Evolutionary conservation across 139 green algal species (phyloP).

Genomic region (Pleodorina starrii): DNA sequence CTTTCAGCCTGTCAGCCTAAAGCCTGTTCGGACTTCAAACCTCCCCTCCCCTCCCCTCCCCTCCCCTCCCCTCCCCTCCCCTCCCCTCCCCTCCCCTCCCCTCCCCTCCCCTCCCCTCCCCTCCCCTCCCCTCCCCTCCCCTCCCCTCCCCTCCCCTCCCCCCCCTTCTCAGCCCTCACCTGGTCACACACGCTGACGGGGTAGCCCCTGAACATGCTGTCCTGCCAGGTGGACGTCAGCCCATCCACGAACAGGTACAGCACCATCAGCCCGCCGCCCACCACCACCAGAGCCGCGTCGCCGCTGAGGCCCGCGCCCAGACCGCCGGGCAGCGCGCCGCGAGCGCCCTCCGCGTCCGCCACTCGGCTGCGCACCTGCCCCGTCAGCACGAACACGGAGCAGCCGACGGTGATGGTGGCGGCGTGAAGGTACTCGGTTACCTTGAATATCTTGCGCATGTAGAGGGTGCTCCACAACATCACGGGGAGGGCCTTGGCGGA

Average conservation of each 20-base stretch:
- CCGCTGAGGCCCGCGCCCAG: conserved; percentile 8
- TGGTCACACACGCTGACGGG: conserved; percentile 93
- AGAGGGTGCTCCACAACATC: conserved; percentile 93
- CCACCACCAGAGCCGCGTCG: conserved; percentile 47
- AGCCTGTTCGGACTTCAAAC: no score
- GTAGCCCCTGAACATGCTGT: conserved; percentile 73
- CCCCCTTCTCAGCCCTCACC: conserved; percentile 48
- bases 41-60: not conserved
- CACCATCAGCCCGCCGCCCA: conserved; percentile 86
- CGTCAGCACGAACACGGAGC: conserved; percentile 82
- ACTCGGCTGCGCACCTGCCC: conserved; percentile 54
- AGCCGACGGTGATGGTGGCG: conserved; percentile 82
- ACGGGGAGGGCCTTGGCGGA: conserved; percentile 95
- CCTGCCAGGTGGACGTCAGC: conserved; percentile 97
- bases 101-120: not conserved
- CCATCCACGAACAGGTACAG: conserved; percentile 95
- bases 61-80: no score
- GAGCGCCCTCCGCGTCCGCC: not conserved
- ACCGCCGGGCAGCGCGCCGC: not conserved
- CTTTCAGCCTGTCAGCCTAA: no score
- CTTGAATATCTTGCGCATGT: conserved; percentile 86
- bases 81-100: not conserved
- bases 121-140: not conserved
- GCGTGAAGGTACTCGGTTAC: conserved; percentile 84
- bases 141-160: not conserved